Conservation (phyloP, 345 rosid species). For the Eucalyptus globulus region DNA sequence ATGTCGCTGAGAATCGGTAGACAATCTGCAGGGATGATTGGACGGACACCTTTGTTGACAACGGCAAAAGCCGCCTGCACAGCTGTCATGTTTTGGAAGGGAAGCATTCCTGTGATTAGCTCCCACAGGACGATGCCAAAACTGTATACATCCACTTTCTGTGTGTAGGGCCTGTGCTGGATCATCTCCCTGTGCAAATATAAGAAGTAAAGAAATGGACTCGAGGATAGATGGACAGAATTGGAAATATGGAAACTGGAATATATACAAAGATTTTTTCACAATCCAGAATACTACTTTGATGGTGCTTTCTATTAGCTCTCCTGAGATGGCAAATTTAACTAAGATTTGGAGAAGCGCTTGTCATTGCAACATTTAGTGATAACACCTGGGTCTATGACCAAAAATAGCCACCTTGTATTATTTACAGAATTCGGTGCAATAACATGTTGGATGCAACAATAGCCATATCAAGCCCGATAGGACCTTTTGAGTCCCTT, state of each 20-base stretch:
- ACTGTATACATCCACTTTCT: slow-evolving; percentile 39
- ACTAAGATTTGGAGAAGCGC: not conserved
- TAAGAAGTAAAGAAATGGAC: not conserved
- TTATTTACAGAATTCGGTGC: not conserved
- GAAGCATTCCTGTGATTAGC: slow-evolving; percentile 25
- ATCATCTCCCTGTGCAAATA: slow-evolving; percentile 24
- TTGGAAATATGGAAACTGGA: not conserved
- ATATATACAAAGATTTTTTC: not conserved
- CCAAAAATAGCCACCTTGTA: not conserved
- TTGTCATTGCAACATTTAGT: not conserved
- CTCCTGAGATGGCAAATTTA: not conserved
- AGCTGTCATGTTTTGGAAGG: slow-evolving; percentile 34
- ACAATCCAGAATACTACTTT: not conserved
- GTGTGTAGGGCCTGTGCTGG: slow-evolving; percentile 29
- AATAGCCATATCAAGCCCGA: not conserved
- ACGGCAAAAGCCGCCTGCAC: slow-evolving; percentile 41
- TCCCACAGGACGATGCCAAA: slow-evolving; percentile 42
- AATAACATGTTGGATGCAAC: not conserved
- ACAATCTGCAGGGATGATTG: slow-evolving; percentile 16
- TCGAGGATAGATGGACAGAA: not conserved
- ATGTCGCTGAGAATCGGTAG: slow-evolving; percentile 20
- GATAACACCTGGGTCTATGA: not conserved
- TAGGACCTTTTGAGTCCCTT: not conserved
- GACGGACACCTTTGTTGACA: slow-evolving; percentile 26
- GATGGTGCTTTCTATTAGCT: not conserved